Evolutionary conservation across 768 basidiomycete species (phyloP), one percentile per base, ranked within the genome.

Genomic region (Kwoniella botswanensis): DNA sequence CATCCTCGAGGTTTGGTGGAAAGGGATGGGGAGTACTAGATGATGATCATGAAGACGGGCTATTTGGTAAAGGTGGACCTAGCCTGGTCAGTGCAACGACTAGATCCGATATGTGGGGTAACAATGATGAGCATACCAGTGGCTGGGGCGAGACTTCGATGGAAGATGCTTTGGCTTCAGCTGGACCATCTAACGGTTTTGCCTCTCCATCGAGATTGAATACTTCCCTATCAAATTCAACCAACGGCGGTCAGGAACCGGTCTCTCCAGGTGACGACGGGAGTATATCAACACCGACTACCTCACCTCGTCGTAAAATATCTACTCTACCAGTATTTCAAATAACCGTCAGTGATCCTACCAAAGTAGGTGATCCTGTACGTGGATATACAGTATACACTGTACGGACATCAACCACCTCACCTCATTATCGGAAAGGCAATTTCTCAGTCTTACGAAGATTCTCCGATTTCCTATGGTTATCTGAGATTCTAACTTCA

Each of bases 391-490:
- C 92, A 12, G 94, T 98, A 86, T 99, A 98, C 82, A 99, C 97
- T 1, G 93, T 99, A 1, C 91, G 93, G 70, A 97, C 95, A 15
- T 86, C 89, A 74, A 97, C 94, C 0, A 93, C 91, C 7, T 95
- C 93, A 3, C 90, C 92, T 0, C 84, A 90, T 26, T 98, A 88
- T 85, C 88, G 90, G 74, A 93, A 92, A 86, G 88, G 90, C 0
- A 86, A 89, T 0, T 96, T 97, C 82, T 95, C 94, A 2, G 97
- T 98, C 63, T 89, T 99, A 1, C 88, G 97, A n/a, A 90, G 97
- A 42, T 99, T 97, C 84, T 94, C 93, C 6, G 96, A 99, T 84
- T 99, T 98, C 78, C 88, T 98, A 21, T 98, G 97, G 97, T 84
- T 99, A 0, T 97, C 93, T 82, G 93, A 94, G 78, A 89, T 91